A percentile compares a stretch with the other conserved stretches of the same genome.
phyloP scores from a whole-genome alignment of 1,284 basidiomycete genomes.

The Trametes pubescens region DNA sequence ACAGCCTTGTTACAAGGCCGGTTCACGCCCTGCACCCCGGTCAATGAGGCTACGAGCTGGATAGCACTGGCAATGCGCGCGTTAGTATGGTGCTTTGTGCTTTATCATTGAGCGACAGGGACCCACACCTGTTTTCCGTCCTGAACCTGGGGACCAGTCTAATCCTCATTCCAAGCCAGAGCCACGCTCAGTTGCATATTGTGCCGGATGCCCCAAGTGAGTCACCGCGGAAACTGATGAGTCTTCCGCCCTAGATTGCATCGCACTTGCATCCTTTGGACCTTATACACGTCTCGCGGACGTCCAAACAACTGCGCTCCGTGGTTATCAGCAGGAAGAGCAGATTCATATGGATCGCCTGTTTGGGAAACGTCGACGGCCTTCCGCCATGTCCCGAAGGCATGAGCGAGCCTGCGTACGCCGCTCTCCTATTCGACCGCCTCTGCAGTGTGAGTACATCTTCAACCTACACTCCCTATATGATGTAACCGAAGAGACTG shows the following conservation, averaged over 20 bases:
- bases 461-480: neutral
- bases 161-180: too few relatives aligned
- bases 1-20: too few relatives aligned
- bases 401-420: slow-evolving; percentile 34
- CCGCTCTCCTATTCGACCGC: slow-evolving; percentile 35
- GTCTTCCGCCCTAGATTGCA: slow-evolving; percentile 1
- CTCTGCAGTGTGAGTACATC: slow-evolving; percentile 7
- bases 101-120: too few relatives aligned
- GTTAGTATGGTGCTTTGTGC: too few relatives aligned
- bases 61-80: too few relatives aligned
- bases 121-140: too few relatives aligned
- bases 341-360: slow-evolving; percentile 26
- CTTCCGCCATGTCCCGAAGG: slow-evolving; percentile 35
- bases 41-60: too few relatives aligned
- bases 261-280: slow-evolving; percentile 2
- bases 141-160: too few relatives aligned
- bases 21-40: too few relatives aligned
- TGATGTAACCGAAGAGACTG: neutral
- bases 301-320: neutral
- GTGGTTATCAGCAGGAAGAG: slow-evolving; percentile 27
- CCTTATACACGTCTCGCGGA: neutral
- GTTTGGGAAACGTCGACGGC: slow-evolving; percentile 8
- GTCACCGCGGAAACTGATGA: neutral
- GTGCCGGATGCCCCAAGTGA: neutral
- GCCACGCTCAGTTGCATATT: too few relatives aligned